Percentiles rank a stretch among this genome's conserved stretches.
Evolutionary conservation across 305 asterid genomes (phyloP).

Genomic region (Fraxinus latifolia): DNA sequence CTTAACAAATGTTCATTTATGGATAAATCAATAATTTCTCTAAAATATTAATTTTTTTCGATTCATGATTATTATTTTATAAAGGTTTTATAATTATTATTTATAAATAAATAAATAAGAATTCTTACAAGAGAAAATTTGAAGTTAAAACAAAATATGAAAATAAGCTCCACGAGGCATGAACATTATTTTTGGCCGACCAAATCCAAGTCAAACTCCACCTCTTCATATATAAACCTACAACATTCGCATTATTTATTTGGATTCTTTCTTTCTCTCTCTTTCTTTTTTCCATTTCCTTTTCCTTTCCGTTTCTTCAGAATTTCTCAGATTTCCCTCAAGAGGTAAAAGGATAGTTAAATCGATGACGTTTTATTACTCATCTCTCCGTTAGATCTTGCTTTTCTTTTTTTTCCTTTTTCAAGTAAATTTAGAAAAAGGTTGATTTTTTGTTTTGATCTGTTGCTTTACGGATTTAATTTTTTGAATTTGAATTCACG

Average conservation of each 20-base stretch:
- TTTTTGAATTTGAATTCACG: background rate
- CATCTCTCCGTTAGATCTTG: background rate
- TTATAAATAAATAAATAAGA: background rate
- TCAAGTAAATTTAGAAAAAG: background rate
- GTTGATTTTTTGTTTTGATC: background rate
- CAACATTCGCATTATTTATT: background rate
- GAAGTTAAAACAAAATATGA: background rate
- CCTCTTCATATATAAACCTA: slow-evolving; percentile 6
- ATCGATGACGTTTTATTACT: slow-evolving; percentile 20
- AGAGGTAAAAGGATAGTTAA: background rate
- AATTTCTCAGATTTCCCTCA: slow-evolving; percentile 7
- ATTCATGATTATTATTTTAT: no score
- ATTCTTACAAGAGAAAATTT: background rate
- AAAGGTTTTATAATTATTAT: background rate
- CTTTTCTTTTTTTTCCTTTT: background rate
- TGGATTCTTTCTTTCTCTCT: background rate
- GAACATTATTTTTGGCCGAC: slow-evolving; percentile 31
- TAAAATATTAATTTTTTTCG: no score
- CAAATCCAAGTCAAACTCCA: slow-evolving; percentile 28
- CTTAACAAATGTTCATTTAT: background rate
- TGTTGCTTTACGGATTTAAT: background rate
- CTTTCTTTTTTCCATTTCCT: background rate
- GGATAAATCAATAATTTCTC: background rate
- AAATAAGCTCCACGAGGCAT: background rate
- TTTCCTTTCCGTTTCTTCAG: background rate